A percentile compares a stretch with the other conserved stretches of the same genome.
Conservation (phyloP, 2,329 filamentous ascomycete genomes). For the Mycosphaerella arachidis region DNA sequence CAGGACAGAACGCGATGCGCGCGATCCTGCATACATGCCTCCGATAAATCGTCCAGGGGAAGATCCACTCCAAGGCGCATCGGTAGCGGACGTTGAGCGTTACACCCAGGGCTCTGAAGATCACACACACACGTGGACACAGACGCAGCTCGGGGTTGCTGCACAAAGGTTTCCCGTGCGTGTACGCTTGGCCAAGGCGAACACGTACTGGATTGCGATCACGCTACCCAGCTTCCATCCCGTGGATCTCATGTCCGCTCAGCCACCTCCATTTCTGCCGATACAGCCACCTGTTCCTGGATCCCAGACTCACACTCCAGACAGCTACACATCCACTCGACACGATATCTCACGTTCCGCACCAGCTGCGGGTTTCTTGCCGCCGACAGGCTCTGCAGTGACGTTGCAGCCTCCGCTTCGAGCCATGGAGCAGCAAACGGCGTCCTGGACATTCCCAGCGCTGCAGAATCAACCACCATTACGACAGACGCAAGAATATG, state of each 20-base stretch:
- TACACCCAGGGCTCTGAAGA: conserved; percentile 43
- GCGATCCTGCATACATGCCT: conserved; percentile 48
- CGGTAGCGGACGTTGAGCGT: conserved; percentile 41
- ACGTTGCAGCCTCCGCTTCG: conserved; percentile 18
- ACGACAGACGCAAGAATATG: conserved; percentile 8
- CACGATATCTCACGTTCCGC: conserved; percentile 18
- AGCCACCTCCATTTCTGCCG: conserved; percentile 1
- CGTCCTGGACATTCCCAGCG: conserved; percentile 15
- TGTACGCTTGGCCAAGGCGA: conserved; percentile 40
- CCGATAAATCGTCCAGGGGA: conserved; percentile 44
- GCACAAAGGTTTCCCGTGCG: conserved; percentile 34
- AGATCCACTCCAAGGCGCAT: conserved; percentile 40
- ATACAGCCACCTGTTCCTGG: conserved; percentile 8
- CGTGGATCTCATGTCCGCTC: conserved; percentile 8
- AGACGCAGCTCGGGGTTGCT: conserved; percentile 33
- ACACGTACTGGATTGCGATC: conserved; percentile 44
- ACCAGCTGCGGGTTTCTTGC: conserved; percentile 14
- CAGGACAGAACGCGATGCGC: conserved; percentile 43
- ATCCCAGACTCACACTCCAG: conserved; percentile 7
- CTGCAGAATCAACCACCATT: conserved; percentile 13
- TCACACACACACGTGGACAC: conserved; percentile 39
- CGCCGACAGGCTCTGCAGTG: conserved; percentile 10
- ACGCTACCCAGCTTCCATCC: conserved; percentile 35
- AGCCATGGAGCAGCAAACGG: conserved; percentile 13
- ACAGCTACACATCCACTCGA: conserved; percentile 10